Base-by-base conservation (phyloP, 306 rosid species). In the Corylus heterophylla region DNA sequence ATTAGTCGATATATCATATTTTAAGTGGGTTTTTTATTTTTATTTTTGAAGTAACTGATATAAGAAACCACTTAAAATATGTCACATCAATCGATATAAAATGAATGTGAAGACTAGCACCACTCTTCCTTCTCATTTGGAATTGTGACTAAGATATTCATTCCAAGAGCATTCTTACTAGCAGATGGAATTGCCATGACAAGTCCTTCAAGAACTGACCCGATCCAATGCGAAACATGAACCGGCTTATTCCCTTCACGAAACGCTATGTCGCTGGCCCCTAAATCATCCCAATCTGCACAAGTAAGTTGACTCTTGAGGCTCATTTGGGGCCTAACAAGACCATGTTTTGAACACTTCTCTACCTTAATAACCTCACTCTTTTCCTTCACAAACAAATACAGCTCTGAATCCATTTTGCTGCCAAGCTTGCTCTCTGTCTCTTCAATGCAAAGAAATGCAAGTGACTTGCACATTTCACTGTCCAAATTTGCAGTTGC, bases 361-460 rank as follows among this genome's bases (percentile, higher is more conserved):
- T 85, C 85, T 0, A 85, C 83, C 62, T 78, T 74, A 3, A 84
- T 52, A 0, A 77, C 67, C 47, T 81, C 74, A 2, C 54, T 11
- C 4, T 73, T 52, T 51, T 85, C 84, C 49, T 72, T 84, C 78
- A 82, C 76, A 7, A 79, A 56, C 78, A 85, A 50, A 71, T 54
- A 55, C 68, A 79, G 81, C 1, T 73, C 59, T 0, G 82, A 64
- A 29, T 74, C 82, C 81, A 82, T 64, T 45, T 75, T 82, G 47
- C 8, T 76, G 5, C 69, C 76, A 7, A 76, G 83, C 63, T 76
- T 80, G 77, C 12, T 22, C 83, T 79, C 85, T 5, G 84, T 87
- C 17, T 87, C 86, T 56, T 81, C 79, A 47, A 91, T 84, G 75
- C 90, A 89, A 44, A 78, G 52, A 86, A 29, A 59, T 29, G 87